These are phyloP conservation scores for Blastocystis sp. DNA, from an alignment of 352 stramenopile genomes.

Conservation along the genomic window DNA sequence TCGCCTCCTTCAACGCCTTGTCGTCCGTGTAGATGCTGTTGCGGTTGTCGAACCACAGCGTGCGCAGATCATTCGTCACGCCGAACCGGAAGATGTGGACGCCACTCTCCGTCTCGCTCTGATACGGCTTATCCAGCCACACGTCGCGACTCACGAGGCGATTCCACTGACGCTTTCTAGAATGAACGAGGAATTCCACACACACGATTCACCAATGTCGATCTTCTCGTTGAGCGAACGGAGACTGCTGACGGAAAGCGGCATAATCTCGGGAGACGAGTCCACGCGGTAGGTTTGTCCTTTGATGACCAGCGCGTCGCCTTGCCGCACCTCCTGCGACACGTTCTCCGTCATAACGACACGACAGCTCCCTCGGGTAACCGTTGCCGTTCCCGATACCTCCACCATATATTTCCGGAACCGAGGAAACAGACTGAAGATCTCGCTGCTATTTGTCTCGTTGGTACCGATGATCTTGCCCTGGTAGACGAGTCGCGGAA, in stretches of 20 bases:
- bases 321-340: slow-evolving; percentile 2
- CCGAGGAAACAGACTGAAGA: slow-evolving; percentile 14
- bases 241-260: slow-evolving; percentile 16
- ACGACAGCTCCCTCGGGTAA: neutral
- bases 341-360: slow-evolving; percentile 46
- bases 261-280: neutral
- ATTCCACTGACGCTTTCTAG: neutral
- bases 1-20: neutral
- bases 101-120: neutral
- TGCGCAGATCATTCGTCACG: slow-evolving; percentile 33
- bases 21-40: neutral
- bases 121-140: slow-evolving; percentile 3
- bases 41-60: slow-evolving; percentile 33
- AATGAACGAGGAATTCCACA: neutral
- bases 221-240: neutral
- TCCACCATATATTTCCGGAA: neutral
- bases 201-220: neutral
- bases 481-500: neutral
- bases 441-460: slow-evolving; percentile 14
- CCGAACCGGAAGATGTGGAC: slow-evolving; percentile 15
- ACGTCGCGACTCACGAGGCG: neutral
- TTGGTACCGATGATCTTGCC: slow-evolving; percentile 16
- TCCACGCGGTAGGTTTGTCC: slow-evolving; percentile 18
- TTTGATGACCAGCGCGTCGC: slow-evolving; percentile 8
- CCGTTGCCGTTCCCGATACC: slow-evolving; percentile 22